phyloP scores from a whole-genome alignment of 768 basidiomycete species.

The Boletus edulis region DNA sequence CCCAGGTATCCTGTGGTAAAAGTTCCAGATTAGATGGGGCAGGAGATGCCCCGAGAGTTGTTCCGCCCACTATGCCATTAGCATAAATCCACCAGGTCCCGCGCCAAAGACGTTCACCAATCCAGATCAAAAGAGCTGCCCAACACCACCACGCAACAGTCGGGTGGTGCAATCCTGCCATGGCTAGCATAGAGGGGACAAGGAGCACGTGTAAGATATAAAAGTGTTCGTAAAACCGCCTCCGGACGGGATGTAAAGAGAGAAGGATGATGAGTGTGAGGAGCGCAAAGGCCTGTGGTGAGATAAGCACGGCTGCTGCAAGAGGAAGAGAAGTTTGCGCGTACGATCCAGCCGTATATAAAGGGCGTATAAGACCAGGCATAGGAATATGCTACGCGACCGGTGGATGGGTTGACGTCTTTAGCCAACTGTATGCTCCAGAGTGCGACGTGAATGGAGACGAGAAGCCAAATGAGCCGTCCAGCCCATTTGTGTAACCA shows the following conservation, averaged over 20 bases:
- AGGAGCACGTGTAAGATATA: slow-evolving; percentile 63
- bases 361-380: slow-evolving; percentile 63
- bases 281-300: slow-evolving; percentile 49
- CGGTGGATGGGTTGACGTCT: slow-evolving; percentile 45
- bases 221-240: slow-evolving; percentile 59
- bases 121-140: slow-evolving; percentile 60
- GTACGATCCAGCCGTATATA: slow-evolving; percentile 57
- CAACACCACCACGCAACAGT: slow-evolving; percentile 68
- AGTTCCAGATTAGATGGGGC: background rate
- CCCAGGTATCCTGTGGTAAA: slow-evolving; percentile 18
- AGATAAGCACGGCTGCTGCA: slow-evolving; percentile 1
- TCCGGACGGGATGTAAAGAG: slow-evolving; percentile 51
- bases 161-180: slow-evolving; percentile 67
- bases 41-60: background rate
- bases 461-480: slow-evolving; percentile 64
- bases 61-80: slow-evolving; percentile 50
- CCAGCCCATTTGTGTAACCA: slow-evolving; percentile 72
- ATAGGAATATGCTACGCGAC: slow-evolving; percentile 43
- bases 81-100: slow-evolving; percentile 52
- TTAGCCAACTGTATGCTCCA: slow-evolving; percentile 67
- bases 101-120: slow-evolving; percentile 58
- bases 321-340: slow-evolving; percentile 18
- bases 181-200: slow-evolving; percentile 58
- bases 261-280: slow-evolving; percentile 53
- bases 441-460: slow-evolving; percentile 55